Evolutionary conservation across 768 basidiomycete species (phyloP).

Genomic region (Lactifluus rugatus): DNA sequence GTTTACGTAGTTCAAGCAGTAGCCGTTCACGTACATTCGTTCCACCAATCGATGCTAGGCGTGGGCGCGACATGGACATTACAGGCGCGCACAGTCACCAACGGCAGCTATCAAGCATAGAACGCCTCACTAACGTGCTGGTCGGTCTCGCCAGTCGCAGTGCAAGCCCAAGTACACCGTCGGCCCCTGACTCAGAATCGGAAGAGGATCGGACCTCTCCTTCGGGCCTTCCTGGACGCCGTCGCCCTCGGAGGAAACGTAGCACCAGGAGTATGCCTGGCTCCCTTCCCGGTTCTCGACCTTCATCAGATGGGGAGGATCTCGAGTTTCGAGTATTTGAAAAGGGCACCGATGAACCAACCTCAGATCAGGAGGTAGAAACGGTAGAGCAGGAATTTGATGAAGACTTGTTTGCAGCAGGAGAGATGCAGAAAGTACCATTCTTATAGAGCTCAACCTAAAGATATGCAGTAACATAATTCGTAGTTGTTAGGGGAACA

Average conservation of each 20-base stretch:
- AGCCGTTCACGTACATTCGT: constrained; percentile 23
- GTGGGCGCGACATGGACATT: constrained; percentile 12
- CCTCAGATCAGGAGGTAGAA: constrained; percentile 45
- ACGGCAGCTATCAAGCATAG: constrained; percentile 70
- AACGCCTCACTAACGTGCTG: constrained; percentile 54
- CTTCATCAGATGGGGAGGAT: constrained; percentile 37
- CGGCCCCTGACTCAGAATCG: constrained; percentile 41
- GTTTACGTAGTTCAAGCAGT: constrained; percentile 43
- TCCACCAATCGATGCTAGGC: constrained; percentile 23
- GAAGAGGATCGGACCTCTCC: constrained; percentile 36
- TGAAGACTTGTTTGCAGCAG: constrained; percentile 69
- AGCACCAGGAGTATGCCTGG: constrained; percentile 86
- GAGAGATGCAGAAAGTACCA: constrained; percentile 74
- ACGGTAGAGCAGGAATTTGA: constrained; percentile 68
- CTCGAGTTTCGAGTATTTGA: constrained; percentile 27
- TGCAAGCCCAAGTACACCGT: constrained; percentile 40
- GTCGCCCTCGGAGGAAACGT: constrained; percentile 38
- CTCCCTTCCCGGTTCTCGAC: constrained; percentile 39
- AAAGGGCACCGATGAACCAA: constrained; percentile 25
- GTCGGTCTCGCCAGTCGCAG: constrained; percentile 37
- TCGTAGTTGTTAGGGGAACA: too few species aligned
- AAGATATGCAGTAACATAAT: background rate
- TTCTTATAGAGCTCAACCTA: constrained; percentile 35
- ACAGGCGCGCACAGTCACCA: constrained; percentile 31
- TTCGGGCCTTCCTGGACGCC: constrained; percentile 30